These are phyloP conservation scores for Macrolepiota fuliginosa DNA, from an alignment of 768 basidiomycete species.

Conservation along the genomic window DNA sequence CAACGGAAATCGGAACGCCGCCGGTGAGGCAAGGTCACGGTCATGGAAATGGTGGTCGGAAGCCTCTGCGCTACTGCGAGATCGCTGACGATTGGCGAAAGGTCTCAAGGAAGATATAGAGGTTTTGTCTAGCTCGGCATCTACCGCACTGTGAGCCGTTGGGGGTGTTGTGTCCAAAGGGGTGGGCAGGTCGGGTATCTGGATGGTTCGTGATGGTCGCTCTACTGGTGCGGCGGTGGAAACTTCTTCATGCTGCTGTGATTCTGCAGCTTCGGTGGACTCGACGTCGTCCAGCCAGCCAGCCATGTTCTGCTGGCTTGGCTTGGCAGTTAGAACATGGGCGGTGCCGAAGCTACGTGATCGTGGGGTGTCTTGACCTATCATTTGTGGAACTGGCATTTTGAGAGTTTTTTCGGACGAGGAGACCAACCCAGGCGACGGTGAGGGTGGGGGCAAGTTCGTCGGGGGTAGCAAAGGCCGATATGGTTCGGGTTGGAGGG, in stretches of 20 bases:
- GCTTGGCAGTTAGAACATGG: no score
- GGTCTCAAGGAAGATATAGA: background rate
- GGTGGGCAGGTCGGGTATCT: background rate
- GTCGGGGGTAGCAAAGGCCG: conserved; percentile 34
- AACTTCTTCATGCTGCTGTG: background rate
- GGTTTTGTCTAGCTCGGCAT: background rate
- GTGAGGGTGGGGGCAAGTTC: background rate
- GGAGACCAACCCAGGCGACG: conserved; percentile 3
- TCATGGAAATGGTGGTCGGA: conserved; percentile 23
- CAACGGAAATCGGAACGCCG: conserved; percentile 41
- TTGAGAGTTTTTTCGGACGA: conserved; percentile 6
- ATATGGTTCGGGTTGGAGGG: conserved; percentile 35
- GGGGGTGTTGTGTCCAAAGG: background rate
- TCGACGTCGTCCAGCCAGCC: background rate
- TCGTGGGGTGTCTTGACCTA: background rate
- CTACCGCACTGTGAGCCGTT: background rate
- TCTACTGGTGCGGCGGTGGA: background rate
- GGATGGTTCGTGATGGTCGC: background rate
- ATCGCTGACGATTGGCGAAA: conserved; percentile 15
- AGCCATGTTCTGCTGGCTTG: background rate
- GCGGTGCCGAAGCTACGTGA: background rate
- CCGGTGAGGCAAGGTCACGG: conserved; percentile 31
- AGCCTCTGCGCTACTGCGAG: conserved; percentile 14
- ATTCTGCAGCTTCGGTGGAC: background rate
- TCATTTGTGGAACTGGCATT: background rate